Base-by-base conservation (phyloP, 2,329 filamentous ascomycete species). In the Delphinella strobiligena region DNA sequence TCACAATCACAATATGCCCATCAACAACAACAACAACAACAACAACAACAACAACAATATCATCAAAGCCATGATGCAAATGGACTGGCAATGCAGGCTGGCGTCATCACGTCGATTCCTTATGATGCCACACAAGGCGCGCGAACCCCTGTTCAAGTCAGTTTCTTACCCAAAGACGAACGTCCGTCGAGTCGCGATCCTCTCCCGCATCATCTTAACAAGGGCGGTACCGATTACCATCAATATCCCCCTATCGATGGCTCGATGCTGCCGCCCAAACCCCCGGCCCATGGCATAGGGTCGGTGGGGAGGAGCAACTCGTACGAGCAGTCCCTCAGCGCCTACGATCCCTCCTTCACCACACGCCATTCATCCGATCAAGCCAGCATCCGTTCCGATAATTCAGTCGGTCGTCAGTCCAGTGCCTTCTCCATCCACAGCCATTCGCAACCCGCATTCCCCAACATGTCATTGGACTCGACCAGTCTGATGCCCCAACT, bases 51-150 rank as follows among this genome's bases (percentile, higher is more conserved):
- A n/a, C n/a, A n/a, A n/a, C n/a, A n/a, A n/a, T n/a, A n/a, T n/a
- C 31, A 9, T 33, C 31, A 15, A 32, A 14, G 5, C 31, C 49
- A 53, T 40, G 48, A 51, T 35, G 47, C 51, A 31, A 63, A 71
- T 44, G 78, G 75, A 43, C 63, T 88, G 45, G 81, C 82, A 54
- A 7, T 12, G 66, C 80, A 77, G 55, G 80, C 86, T 24, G 87
- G 86, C 43, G 76, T 89, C 43, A 85, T 94, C 54, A 86, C 86
- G 24, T 81, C 84, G 19, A 88, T 95, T 48, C 85, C 88, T 22
- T 93, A 93, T 66, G 84, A 93, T 51, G 77, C 68, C 52, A 69
- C n/a, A n/a, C 80, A 19, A 58, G 71, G 37, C 58, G 72, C 40
- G 81, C 83, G 57, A 72, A 72, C 36, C 77, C 81, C 85, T 4